These are phyloP conservation scores for Pythium aquatile DNA, from an alignment of 352 stramenopile species.

Conservation along the genomic window DNA sequence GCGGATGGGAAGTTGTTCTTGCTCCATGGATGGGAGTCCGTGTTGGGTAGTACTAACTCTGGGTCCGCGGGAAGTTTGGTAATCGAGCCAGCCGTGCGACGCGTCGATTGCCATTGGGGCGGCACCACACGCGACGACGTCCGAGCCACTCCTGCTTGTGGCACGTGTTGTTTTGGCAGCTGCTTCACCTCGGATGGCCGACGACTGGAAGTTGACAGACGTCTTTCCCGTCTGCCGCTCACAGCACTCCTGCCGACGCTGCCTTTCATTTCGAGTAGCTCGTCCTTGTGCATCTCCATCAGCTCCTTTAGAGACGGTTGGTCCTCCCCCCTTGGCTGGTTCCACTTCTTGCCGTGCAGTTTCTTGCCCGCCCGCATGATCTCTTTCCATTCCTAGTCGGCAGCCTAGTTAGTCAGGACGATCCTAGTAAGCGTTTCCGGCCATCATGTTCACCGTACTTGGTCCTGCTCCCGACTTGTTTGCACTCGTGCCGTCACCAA, in stretches of 20 bases:
- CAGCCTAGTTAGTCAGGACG: not conserved
- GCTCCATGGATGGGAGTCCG: conserved; percentile 19
- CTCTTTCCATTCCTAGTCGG: conserved; percentile 51
- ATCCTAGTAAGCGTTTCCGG: not conserved
- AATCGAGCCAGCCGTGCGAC: conserved; percentile 32
- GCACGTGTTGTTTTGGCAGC: conserved; percentile 10
- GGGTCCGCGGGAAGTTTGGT: not conserved
- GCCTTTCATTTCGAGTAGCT: conserved; percentile 62
- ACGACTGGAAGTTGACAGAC: not conserved
- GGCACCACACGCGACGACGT: conserved; percentile 13
- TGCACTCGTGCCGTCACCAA: conserved; percentile 56
- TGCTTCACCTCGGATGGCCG: conserved; percentile 16
- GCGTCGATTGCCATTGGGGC: conserved; percentile 65
- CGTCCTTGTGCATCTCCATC: conserved; percentile 72
- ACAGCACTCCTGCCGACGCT: conserved; percentile 7
- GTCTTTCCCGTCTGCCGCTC: conserved; percentile 13
- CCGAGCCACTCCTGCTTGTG: not conserved
- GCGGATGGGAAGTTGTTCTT: conserved; percentile 12
- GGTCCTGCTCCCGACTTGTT: conserved; percentile 45
- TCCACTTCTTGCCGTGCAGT: conserved; percentile 65
- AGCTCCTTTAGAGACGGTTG: conserved; percentile 36
- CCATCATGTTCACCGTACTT: conserved; percentile 25
- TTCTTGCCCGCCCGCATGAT: conserved; percentile 66
- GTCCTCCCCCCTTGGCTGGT: conserved; percentile 31
- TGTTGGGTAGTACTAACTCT: not conserved